Evolutionary conservation across 225 moss, liverwort and hornwort genomes (phyloP).

Genomic region (Sphagnum tenellum): DNA sequence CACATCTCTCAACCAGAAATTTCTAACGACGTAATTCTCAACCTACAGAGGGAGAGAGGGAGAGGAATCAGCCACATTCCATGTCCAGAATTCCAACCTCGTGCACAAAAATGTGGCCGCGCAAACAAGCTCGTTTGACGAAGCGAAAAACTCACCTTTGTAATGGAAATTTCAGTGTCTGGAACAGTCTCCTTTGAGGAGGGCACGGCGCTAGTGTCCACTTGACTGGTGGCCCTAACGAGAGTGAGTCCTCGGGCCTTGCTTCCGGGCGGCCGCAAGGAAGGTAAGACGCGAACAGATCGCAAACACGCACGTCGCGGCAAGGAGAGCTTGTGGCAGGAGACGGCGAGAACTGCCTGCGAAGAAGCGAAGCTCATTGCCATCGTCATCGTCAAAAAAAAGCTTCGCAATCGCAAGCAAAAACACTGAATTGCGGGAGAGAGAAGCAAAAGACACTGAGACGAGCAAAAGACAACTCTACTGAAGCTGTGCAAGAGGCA

Average conservation of each 20-base stretch:
- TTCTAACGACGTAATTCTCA: background rate
- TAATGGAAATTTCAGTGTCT: slow-evolving; percentile 75
- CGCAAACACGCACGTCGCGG: slow-evolving; percentile 7
- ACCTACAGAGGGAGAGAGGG: background rate
- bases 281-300: slow-evolving; percentile 11
- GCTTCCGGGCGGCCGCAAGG: slow-evolving; percentile 8
- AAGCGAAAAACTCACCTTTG: slow-evolving; percentile 46
- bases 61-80: too few relatives aligned
- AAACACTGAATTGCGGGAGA: too few relatives aligned
- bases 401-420: too few relatives aligned
- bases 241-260: slow-evolving; percentile 23
- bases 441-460: too few relatives aligned
- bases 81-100: background rate
- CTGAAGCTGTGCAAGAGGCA: too few relatives aligned
- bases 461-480: too few relatives aligned
- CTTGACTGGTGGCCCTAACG: slow-evolving; percentile 36
- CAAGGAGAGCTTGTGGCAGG: background rate
- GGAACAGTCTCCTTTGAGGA: slow-evolving; percentile 65
- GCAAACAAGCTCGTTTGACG: background rate
- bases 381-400: slow-evolving; percentile 18
- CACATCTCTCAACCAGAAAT: background rate
- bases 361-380: slow-evolving; percentile 27
- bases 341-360: slow-evolving; percentile 30
- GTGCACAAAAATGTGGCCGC: background rate
- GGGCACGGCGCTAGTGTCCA: slow-evolving; percentile 36